Conservation (phyloP, 1,284 basidiomycete genomes). For the Pisolithus thermaeus region DNA sequence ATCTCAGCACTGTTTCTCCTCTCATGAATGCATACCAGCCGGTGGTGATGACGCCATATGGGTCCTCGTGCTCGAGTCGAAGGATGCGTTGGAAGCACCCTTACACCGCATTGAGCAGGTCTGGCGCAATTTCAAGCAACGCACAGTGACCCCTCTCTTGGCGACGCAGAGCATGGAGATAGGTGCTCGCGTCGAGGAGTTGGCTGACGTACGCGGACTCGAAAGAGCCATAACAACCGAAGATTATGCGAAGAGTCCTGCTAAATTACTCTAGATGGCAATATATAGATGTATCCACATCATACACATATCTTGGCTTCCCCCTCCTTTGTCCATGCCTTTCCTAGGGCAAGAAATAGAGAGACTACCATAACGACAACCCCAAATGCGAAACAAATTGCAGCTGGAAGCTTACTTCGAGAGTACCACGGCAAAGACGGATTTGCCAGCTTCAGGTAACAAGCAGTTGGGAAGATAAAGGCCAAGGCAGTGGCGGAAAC, state of each 20-base stretch:
- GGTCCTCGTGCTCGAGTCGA: conserved; percentile 76
- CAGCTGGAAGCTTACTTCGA: conserved; percentile 68
- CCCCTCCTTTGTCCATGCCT: conserved; percentile 70
- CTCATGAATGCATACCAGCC: conserved; percentile 42
- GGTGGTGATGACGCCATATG: conserved; percentile 98
- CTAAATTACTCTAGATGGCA: conserved; percentile 9
- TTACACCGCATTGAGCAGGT: conserved; percentile 58
- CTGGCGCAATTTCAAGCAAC: conserved; percentile 69
- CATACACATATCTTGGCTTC: conserved; percentile 62
- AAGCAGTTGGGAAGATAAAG: conserved; percentile 89
- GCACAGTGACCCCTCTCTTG: conserved; percentile 77
- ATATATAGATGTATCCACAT: conserved; percentile 11
- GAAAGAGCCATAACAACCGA: conserved; percentile 35
- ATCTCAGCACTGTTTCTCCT: background rate
- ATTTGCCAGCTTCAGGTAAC: conserved; percentile 74
- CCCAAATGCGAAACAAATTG: conserved; percentile 72
- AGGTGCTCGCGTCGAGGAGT: conserved; percentile 62
- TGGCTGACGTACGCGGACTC: conserved; percentile 61
- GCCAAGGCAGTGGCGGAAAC: conserved; percentile 92
- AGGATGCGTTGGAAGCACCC: conserved; percentile 38
- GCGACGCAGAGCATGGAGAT: conserved; percentile 70
- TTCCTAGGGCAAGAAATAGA: conserved; percentile 66
- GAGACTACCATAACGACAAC: conserved; percentile 74
- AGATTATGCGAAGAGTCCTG: conserved; percentile 1
- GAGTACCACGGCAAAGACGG: conserved; percentile 58